Conservation (phyloP, 495 filamentous ascomycete genomes). For the Cercophora samala region DNA sequence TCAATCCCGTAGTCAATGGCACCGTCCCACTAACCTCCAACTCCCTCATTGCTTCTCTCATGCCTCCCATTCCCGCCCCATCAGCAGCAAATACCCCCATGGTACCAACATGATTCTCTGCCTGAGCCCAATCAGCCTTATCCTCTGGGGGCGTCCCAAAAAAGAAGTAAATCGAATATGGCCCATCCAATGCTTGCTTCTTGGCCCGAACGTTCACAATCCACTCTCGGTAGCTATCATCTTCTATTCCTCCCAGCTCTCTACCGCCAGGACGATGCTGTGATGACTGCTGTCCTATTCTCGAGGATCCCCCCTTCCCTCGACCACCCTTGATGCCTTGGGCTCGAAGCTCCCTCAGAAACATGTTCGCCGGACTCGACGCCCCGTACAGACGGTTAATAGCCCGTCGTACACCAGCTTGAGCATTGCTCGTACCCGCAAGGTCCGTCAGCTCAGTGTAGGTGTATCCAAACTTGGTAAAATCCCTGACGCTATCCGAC, state of each 20-base stretch:
- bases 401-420: constrained; percentile 37
- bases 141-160: constrained; percentile 47
- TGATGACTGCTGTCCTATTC: not conserved
- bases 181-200: constrained; percentile 53
- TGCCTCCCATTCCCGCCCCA: constrained; percentile 15
- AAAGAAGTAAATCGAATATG: constrained; percentile 60
- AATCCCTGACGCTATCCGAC: constrained; percentile 43
- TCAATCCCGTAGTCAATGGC: constrained; percentile 54
- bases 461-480: constrained; percentile 55
- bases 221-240: constrained; percentile 51
- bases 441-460: constrained; percentile 52
- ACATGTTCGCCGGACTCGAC: constrained; percentile 38
- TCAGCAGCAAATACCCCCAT: constrained; percentile 50
- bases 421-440: constrained; percentile 24
- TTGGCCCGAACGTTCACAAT: constrained; percentile 56
- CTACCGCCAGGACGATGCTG: not conserved
- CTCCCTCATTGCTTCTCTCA: constrained; percentile 11
- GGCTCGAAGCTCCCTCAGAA: constrained; percentile 22
- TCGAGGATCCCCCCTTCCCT: not conserved
- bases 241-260: constrained; percentile 18
- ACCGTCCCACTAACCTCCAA: constrained; percentile 50
- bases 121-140: constrained; percentile 40
- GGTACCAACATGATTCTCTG: constrained; percentile 51
- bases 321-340: constrained; percentile 12
- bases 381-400: constrained; percentile 57